These are phyloP conservation scores for Panicum miliaceum DNA, from an alignment of 176 grass and related monocot genomes.

Conservation along the genomic window DNA sequence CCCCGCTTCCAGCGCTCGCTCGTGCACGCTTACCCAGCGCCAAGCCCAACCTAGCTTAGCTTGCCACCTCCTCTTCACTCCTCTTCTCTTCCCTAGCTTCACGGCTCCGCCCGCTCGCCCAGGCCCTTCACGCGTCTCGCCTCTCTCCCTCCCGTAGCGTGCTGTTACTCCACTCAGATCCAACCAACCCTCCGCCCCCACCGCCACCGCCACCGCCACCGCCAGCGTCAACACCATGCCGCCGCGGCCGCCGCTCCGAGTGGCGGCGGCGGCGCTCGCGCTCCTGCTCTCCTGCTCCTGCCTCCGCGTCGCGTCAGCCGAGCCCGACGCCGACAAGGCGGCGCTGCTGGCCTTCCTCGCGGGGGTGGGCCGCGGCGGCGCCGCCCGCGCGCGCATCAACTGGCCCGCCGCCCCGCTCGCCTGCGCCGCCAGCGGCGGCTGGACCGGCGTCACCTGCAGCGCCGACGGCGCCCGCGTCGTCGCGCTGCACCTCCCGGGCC, in stretches of 20 bases:
- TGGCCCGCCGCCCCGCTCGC: constrained; percentile 50
- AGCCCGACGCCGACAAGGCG: constrained; percentile 63
- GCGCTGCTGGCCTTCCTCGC: constrained; percentile 77
- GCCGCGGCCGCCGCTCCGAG: constrained; percentile 22
- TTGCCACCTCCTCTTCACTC: not conserved
- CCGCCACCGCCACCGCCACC: not conserved
- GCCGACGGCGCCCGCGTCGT: constrained; percentile 56
- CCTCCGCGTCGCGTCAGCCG: not conserved
- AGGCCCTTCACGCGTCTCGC: not conserved
- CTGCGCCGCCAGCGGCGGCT: constrained; percentile 53
- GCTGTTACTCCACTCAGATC: not conserved
- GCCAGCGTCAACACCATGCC: constrained; percentile 11
- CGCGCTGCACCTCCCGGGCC: constrained; percentile 69
- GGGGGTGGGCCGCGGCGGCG: not conserved
- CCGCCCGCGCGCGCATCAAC: constrained; percentile 59
- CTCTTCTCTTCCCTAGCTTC: not conserved
- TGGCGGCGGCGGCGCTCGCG: constrained; percentile 21
- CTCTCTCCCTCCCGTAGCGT: not conserved
- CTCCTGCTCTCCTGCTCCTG: constrained; percentile 15
- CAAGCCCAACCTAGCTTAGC: too few relatives aligned
- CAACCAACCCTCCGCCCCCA: not conserved
- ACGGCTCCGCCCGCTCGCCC: not conserved
- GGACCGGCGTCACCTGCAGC: constrained; percentile 92
- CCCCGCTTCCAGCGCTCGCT: too few relatives aligned
- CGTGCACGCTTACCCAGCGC: not conserved